phyloP scores from a whole-genome alignment of 805 yeast species.

The Lachancea mirantina region DNA sequence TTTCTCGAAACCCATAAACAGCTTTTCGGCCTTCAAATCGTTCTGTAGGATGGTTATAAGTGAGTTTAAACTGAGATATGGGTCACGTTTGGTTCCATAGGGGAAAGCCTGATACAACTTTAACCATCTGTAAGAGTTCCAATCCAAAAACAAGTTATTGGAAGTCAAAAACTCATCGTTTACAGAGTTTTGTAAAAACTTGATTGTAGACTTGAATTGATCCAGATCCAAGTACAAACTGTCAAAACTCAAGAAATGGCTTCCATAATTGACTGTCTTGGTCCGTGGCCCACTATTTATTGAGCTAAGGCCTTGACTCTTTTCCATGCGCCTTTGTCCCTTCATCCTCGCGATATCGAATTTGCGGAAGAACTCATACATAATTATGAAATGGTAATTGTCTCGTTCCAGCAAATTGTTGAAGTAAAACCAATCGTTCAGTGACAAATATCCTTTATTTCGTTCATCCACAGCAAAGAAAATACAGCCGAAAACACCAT shows the following conservation, averaged over 20 bases:
- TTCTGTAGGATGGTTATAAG: conserved; percentile 36
- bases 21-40: conserved; percentile 34
- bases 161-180: conserved; percentile 24
- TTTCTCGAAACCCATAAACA: conserved; percentile 28
- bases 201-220: conserved; percentile 31
- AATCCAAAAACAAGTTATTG: conserved; percentile 27
- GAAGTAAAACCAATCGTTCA: conserved; percentile 69
- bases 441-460: conserved; percentile 57
- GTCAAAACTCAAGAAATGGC: conserved; percentile 34
- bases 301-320: conserved; percentile 2
- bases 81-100: conserved; percentile 14
- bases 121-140: conserved; percentile 29
- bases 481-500: conserved; percentile 60
- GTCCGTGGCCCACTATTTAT: conserved; percentile 16
- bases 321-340: conserved; percentile 6
- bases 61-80: conserved; percentile 33
- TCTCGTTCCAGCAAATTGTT: conserved; percentile 46
- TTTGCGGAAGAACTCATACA: conserved; percentile 48
- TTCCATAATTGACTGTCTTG: conserved; percentile 34
- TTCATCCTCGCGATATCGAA: conserved; percentile 32
- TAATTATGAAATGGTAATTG: conserved; percentile 42
- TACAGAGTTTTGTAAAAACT: conserved; percentile 29
- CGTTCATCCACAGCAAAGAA: conserved; percentile 74
- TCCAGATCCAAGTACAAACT: conserved; percentile 26
- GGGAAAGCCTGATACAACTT: conserved; percentile 24